Base-by-base conservation (phyloP, 169 alveolate genomes). In the Sarcocystis neurona region DNA sequence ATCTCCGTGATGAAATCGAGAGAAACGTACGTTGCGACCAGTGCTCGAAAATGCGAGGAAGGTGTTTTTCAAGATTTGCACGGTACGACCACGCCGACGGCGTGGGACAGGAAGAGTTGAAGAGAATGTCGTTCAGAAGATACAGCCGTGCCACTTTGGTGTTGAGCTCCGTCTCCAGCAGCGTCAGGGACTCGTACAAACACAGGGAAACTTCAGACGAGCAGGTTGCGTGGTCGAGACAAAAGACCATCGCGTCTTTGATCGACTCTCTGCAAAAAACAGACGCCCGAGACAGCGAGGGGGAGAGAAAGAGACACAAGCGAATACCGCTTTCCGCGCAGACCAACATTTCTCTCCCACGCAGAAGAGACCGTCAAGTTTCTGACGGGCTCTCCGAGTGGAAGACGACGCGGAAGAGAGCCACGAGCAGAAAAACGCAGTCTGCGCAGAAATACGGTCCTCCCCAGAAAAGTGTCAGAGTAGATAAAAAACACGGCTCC, bases 51-150 rank as follows among this genome's bases (percentile, higher is more conserved):
- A 93, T 93, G 43, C 82, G 84, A 30, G 95, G 95, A 27, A 93
- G 77, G 74, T 84, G 87, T 56, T 93, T 93, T 80, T 93, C 95
- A 30, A 93, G 74, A 72, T 88, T 91, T 58, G 89, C 89, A 10
- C 95, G 58, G 85, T 92, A 94, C 41, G 96, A 72, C 94, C 95
- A 92, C 32, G 96, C 94, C 27, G 93, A 90, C 20, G 88, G 92
- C 82, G 91, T 82, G 72, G 91, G 92, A 37, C 90, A 88, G 56
- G 93, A 90, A 39, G 94, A 89, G 89, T 94, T 94, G 90, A 89
- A 90, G 30, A 94, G 80, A 68, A 94, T 78, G 87, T 94, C 96
- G 46, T 94, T 91, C 46, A 94, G 56, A 47, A 94, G 93, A 53
- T 94, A 94, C 30, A 91, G 89, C n/a, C 94, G 91, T 68, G 94